Percentiles rank a stretch among this genome's conserved stretches.
These are phyloP conservation scores for Mycena maculata DNA, from an alignment of 768 basidiomycete genomes.

Conservation along the genomic window DNA sequence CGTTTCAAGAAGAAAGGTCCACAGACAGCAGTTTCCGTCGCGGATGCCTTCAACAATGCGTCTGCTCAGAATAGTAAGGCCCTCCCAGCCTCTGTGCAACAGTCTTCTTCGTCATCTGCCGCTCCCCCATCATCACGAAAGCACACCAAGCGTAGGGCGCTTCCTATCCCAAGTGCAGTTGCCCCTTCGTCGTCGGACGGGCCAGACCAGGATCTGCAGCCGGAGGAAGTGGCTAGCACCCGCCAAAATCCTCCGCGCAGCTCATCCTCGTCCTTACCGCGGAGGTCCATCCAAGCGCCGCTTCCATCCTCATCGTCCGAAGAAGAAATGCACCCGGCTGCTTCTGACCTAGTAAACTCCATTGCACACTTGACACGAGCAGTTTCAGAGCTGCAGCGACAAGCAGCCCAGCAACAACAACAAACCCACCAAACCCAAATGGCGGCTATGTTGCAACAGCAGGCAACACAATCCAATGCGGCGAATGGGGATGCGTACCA, in stretches of 20 bases:
- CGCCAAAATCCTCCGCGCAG: too few relatives aligned
- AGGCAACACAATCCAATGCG: not conserved
- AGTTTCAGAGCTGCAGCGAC: too few relatives aligned
- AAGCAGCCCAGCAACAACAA: too few relatives aligned
- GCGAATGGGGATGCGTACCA: not conserved
- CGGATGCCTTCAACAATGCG: constrained; percentile 31
- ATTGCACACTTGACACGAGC: too few relatives aligned
- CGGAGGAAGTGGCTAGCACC: too few relatives aligned
- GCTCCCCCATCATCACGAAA: not conserved
- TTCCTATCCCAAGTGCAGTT: not conserved
- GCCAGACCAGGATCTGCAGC: not conserved
- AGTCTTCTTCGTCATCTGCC: not conserved
- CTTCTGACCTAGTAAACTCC: too few relatives aligned
- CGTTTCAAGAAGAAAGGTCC: not conserved
- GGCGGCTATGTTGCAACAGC: too few relatives aligned
- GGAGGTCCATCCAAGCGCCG: too few relatives aligned
- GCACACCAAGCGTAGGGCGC: not conserved
- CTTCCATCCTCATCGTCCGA: too few relatives aligned
- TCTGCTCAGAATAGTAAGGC: constrained; percentile 19
- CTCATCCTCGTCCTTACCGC: too few relatives aligned
- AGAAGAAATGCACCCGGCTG: too few relatives aligned
- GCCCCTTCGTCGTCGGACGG: not conserved
- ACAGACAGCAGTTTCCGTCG: constrained; percentile 24
- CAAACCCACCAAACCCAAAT: too few relatives aligned
- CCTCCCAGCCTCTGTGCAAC: not conserved